These are phyloP conservation scores for Penicillium atrosanguineum DNA, from an alignment of 495 filamentous ascomycete species.

Conservation along the genomic window DNA sequence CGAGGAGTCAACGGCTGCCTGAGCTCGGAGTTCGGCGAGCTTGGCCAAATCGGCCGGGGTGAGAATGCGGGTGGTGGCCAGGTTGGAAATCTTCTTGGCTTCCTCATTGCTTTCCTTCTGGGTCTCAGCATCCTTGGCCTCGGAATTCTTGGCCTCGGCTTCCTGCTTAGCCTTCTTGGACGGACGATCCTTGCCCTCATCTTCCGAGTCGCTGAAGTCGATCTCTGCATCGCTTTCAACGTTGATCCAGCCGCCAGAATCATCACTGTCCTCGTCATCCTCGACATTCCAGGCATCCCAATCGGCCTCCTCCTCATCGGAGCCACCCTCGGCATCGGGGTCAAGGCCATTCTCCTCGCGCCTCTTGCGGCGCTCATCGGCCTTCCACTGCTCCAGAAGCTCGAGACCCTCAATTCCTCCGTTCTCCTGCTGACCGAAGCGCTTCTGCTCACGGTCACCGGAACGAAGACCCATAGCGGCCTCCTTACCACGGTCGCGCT, in stretches of 20 bases:
- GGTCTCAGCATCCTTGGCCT: too few relatives aligned
- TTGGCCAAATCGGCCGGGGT: slow-evolving; percentile 92
- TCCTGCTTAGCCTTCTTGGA: slow-evolving; percentile 57
- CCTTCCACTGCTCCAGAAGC: slow-evolving; percentile 89
- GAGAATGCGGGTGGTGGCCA: slow-evolving; percentile 84
- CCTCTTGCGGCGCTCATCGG: slow-evolving; percentile 75
- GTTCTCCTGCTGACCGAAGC: slow-evolving; percentile 73
- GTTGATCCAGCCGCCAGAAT: slow-evolving; percentile 88
- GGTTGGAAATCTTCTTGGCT: slow-evolving; percentile 53
- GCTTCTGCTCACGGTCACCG: slow-evolving; percentile 65
- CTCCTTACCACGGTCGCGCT: slow-evolving; percentile 86
- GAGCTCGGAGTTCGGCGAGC: slow-evolving; percentile 76
- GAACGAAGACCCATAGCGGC: slow-evolving; percentile 78
- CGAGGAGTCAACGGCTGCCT: slow-evolving; percentile 65
- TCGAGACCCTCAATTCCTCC: slow-evolving; percentile 93
- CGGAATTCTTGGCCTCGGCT: slow-evolving; percentile 12
- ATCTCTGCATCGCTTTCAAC: slow-evolving; percentile 83
- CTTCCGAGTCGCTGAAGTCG: slow-evolving; percentile 69
- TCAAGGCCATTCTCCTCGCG: slow-evolving; percentile 61
- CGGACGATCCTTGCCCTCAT: slow-evolving; percentile 57
- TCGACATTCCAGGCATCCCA: slow-evolving; percentile 86
- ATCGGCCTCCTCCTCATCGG: slow-evolving; percentile 64
- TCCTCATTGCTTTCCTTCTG: slow-evolving; percentile 26
- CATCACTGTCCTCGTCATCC: slow-evolving; percentile 67
- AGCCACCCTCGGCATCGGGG: slow-evolving; percentile 53